Evolutionary conservation across 208 protist species (phyloP).

Genomic region (Leishmania guyanensis): DNA sequence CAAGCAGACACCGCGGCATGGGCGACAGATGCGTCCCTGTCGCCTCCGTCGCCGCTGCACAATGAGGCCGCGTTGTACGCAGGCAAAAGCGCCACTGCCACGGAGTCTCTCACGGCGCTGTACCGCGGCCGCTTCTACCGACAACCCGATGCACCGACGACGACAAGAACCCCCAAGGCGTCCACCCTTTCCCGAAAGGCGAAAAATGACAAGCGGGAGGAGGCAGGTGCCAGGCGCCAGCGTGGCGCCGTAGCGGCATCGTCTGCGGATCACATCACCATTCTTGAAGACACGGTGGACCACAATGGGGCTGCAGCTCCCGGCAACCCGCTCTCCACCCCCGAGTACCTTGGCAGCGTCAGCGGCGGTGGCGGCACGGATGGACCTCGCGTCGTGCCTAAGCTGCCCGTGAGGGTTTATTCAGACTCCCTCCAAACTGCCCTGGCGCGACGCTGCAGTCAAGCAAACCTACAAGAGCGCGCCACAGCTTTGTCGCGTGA

Average conservation of each 20-base stretch:
- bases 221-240: neutral
- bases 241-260: neutral
- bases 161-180: neutral
- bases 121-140: constrained; percentile 21
- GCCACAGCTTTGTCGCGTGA: constrained; percentile 34
- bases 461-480: constrained; percentile 9
- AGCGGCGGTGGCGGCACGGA: neutral
- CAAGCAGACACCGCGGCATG: neutral
- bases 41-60: neutral
- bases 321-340: neutral
- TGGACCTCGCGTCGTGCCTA: constrained; percentile 9
- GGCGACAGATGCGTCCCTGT: neutral
- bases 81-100: neutral
- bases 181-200: neutral
- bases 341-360: neutral
- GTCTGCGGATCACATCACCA: neutral
- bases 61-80: neutral
- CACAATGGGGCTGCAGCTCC: neutral
- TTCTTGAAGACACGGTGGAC: neutral
- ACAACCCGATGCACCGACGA: neutral
- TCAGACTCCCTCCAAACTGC: constrained; percentile 35
- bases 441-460: constrained; percentile 32
- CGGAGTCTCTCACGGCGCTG: neutral
- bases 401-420: constrained; percentile 48
- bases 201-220: constrained; percentile 1